Evolutionary conservation across 192 early-diverging fungal genomes (phyloP).

Genomic region (Coemansia sp.): DNA sequence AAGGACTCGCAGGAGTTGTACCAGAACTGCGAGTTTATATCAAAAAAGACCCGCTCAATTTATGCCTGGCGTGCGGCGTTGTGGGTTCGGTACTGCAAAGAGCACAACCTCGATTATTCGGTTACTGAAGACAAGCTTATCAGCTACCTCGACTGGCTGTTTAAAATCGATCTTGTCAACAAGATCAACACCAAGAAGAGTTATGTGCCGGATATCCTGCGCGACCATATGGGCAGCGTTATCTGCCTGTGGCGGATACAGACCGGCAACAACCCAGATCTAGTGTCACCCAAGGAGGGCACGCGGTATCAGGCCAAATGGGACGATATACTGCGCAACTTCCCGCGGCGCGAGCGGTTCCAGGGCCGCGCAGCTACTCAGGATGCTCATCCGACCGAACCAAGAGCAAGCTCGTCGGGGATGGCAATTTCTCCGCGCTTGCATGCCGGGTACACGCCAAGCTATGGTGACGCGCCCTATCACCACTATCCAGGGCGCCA

Average conservation of each 20-base stretch:
- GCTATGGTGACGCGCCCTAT: slow-evolving; percentile 6
- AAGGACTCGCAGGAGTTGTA: slow-evolving; percentile 55
- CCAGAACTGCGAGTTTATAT: slow-evolving; percentile 48
- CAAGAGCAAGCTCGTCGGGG: slow-evolving; percentile 8
- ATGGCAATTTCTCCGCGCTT: slow-evolving; percentile 12
- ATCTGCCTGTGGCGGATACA: slow-evolving; percentile 55
- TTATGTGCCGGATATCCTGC: slow-evolving; percentile 53
- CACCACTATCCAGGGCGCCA: slow-evolving; percentile 3
- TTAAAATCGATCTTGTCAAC: slow-evolving; percentile 51
- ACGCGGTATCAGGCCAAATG: slow-evolving; percentile 53
- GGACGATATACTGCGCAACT: slow-evolving; percentile 53
- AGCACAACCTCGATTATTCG: slow-evolving; percentile 26
- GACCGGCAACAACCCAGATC: slow-evolving; percentile 47
- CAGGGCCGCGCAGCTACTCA: slow-evolving; percentile 15
- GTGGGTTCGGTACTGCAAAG: slow-evolving; percentile 54
- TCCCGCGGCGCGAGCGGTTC: slow-evolving; percentile 46
- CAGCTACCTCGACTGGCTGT: slow-evolving; percentile 51
- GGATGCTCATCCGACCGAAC: neutral
- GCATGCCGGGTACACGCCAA: neutral
- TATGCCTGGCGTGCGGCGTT: slow-evolving; percentile 51
- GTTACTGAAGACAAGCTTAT: slow-evolving; percentile 53
- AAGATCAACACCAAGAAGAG: slow-evolving; percentile 56
- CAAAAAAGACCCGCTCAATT: slow-evolving; percentile 55
- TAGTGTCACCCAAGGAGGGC: slow-evolving; percentile 52
- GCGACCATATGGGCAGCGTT: slow-evolving; percentile 55